Evolutionary conservation across 2,329 filamentous ascomycete species (phyloP), one percentile per base, ranked within the genome.

Genomic region (Venturia asperata): DNA sequence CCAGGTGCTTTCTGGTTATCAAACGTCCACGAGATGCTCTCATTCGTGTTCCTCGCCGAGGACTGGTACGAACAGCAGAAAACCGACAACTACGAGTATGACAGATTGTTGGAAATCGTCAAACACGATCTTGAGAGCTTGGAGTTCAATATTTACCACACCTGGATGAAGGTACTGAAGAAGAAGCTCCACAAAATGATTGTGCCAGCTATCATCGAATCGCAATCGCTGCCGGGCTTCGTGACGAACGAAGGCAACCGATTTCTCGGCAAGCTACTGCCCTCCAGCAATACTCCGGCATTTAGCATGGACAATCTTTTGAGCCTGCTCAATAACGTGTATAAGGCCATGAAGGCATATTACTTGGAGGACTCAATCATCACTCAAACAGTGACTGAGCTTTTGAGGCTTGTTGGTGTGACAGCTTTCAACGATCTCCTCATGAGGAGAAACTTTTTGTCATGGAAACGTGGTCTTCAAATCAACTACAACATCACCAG

Each of bases 401-500:
- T 99, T 65, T 83, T 99, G 67, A 87, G 89, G 67, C 83, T 99
- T 60, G 94, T 99, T 65, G 94, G 94, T 69, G 94, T 99, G 45
- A 99, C 94, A 1, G 94, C 94, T 3, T 99, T 99, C 81, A 99
- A 99, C 76, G 94, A 99, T 75, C 81, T 99, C 68, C 84, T 99
- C 70, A 97, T 99, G 92, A 87, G 94, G 72, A 86, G 94, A 71
- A 97, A 97, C 78, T 99, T 99, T 85, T 85, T 99, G 66, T 97
- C 92, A 0, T 99, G 94, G 94, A 99, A 99, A 83, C 91, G 94
- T 77, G 94, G 94, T 71, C 85, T 99, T 64, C 94, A 99, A 78
- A 99, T 99, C 80, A 99, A 99, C 80, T 99, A 99, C 83, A 99
- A 99, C 80, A 99, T 99, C 76, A 99, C 94, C 30, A 87, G 94